Base-by-base conservation (phyloP, 2,329 filamentous ascomycete genomes). In the Venturiaceae sp. region DNA sequence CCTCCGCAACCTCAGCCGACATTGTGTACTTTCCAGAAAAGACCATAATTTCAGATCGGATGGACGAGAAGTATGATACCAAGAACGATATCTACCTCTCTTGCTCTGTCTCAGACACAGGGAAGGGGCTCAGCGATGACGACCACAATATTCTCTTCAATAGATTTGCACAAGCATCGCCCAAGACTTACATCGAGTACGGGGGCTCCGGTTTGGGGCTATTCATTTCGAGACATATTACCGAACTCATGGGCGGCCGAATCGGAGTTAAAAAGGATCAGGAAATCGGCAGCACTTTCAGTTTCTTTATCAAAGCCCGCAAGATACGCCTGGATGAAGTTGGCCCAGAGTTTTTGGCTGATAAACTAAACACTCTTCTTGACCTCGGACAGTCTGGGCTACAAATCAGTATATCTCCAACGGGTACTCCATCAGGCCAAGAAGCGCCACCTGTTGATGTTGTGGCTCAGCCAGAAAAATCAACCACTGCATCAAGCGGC, bases 211-310 rank as follows among this genome's bases (percentile, higher is more conserved):
- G 57, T 8, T 33, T 56, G 1, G 86, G 86, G 0, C 74, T 89
- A 0, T 88, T 87, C 66, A 88, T 89, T 58, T 85, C 80, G 53
- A 77, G 83, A 19, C 78, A 84, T 37, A 75, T 90, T 9, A 83
- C 83, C 1, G 84, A 88, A 65, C 75, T 88, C 37, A 84, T 87
- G 63, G 84, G 85, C n/a, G 86, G 86, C 1, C 79, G 83, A 47
- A 87, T 90, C 37, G 85, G 85, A 1, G 82, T 88, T 7, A 74
- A 76, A 1, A 85, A 83, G 0, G 68, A 75, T 46, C 77, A 78
- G 60, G 83, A 80, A 5, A 67, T 77, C 11, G 85, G 85, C 32
- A 84, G 82, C 64, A 84, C 80, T 1, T 87, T 88, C 69, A 82
- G 78, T 34, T 87, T 88, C 66, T 87, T 86, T 66, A 77, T 87